Evolutionary conservation across 768 basidiomycete genomes (phyloP).

Genomic region (Psilocybe subaeruginosa): DNA sequence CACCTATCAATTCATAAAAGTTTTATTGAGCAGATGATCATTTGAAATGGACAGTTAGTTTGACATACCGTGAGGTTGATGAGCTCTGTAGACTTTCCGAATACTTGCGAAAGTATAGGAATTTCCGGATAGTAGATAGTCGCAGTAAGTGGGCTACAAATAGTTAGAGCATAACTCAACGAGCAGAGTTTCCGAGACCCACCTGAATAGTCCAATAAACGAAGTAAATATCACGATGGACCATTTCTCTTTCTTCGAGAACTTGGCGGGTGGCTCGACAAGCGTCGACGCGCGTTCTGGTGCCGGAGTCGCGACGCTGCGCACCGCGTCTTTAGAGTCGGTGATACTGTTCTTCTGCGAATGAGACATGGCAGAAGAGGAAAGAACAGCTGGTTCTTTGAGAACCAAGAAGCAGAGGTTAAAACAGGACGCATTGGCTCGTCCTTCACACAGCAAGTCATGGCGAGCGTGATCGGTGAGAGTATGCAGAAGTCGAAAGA

Average conservation of each 20-base stretch:
- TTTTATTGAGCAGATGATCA: background rate
- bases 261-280: constrained; percentile 24
- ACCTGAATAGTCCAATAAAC: constrained; percentile 69
- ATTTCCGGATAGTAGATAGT: constrained; percentile 84
- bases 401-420: background rate
- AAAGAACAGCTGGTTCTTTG: constrained; percentile 2
- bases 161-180: background rate
- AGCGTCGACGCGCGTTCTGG: background rate
- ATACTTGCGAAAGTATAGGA: constrained; percentile 64
- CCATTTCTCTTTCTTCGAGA: constrained; percentile 65
- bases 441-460: constrained; percentile 1
- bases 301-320: background rate
- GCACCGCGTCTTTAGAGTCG: constrained; percentile 1
- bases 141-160: constrained; percentile 63
- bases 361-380: constrained; percentile 9
- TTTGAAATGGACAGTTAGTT: background rate
- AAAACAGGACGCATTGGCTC: background rate
- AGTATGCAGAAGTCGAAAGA: background rate
- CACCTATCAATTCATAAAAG: constrained; percentile 32
- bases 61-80: constrained; percentile 73
- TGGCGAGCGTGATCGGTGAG: background rate
- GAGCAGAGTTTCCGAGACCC: background rate
- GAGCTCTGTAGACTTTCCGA: constrained; percentile 66
- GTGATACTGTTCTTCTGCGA: constrained; percentile 1
- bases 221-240: constrained; percentile 59